These are phyloP conservation scores for Cyberlindnera suaveolens DNA, from an alignment of 805 yeast genomes.

Conservation along the genomic window DNA sequence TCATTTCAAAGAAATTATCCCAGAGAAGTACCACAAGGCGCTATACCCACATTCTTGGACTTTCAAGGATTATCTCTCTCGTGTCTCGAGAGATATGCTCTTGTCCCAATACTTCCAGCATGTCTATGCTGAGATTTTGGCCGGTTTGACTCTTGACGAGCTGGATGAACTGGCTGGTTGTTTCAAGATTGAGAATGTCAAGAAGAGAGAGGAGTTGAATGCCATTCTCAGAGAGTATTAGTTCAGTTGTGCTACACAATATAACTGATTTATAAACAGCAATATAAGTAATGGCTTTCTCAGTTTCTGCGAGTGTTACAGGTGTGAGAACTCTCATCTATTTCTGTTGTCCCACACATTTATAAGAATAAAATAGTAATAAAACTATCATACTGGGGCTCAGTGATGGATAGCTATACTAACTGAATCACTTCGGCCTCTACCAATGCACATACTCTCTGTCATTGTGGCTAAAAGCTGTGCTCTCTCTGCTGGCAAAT, in stretches of 20 bases:
- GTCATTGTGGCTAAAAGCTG: too few species aligned
- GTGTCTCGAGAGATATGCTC: slow-evolving; percentile 37
- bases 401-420: too few species aligned
- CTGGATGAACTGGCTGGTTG: slow-evolving; percentile 46
- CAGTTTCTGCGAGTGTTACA: too few species aligned
- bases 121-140: slow-evolving; percentile 42
- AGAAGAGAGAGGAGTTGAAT: slow-evolving; percentile 37
- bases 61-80: slow-evolving; percentile 29
- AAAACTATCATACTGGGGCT: too few species aligned
- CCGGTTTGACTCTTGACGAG: slow-evolving; percentile 36
- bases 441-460: too few species aligned
- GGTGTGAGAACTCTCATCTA: too few species aligned
- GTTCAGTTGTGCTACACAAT: background rate
- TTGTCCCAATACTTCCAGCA: slow-evolving; percentile 37
- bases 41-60: slow-evolving; percentile 38
- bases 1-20: slow-evolving; percentile 34
- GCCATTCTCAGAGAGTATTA: slow-evolving; percentile 12
- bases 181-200: slow-evolving; percentile 41
- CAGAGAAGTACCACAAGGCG: slow-evolving; percentile 31
- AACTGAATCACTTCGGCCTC: too few species aligned
- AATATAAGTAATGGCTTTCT: too few species aligned
- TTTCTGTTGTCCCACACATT: too few species aligned
- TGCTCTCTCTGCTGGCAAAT: too few species aligned
- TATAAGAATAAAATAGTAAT: too few species aligned
- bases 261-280: background rate